These are phyloP conservation scores for Hibiscus tridactylites DNA, from an alignment of 345 rosid species.

Conservation along the genomic window DNA sequence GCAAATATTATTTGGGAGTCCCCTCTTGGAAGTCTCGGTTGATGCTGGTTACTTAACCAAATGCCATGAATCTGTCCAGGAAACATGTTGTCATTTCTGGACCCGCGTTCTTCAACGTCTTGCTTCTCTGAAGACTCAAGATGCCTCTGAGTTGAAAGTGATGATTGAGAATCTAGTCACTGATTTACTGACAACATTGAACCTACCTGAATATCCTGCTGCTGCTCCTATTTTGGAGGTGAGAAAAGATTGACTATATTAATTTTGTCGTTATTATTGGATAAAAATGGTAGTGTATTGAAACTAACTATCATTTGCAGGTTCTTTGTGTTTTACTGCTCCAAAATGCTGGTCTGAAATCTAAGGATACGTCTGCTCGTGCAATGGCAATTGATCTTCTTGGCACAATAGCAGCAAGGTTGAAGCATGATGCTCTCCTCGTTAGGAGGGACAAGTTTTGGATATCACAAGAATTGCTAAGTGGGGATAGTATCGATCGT, in stretches of 20 bases:
- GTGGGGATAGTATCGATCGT: conserved; percentile 34
- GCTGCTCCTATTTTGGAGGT: conserved; percentile 95
- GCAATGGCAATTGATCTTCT: conserved; percentile 93
- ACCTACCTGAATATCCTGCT: conserved; percentile 94
- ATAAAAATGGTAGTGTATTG: neutral
- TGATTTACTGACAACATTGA: conserved; percentile 82
- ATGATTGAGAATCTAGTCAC: conserved; percentile 86
- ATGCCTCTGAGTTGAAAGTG: conserved; percentile 84
- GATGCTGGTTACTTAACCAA: conserved; percentile 61
- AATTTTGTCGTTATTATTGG: conserved; percentile 1
- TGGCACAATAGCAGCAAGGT: conserved; percentile 85
- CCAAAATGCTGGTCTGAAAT: conserved; percentile 93
- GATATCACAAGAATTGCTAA: conserved; percentile 48
- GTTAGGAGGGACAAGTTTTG: conserved; percentile 52
- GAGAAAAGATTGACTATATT: conserved; percentile 14
- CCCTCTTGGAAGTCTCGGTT: conserved; percentile 52
- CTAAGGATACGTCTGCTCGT: conserved; percentile 82
- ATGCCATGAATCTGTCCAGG: conserved; percentile 80
- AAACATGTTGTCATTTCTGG: conserved; percentile 96
- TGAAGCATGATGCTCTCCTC: conserved; percentile 75
- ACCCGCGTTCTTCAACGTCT: conserved; percentile 91
- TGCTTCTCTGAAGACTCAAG: conserved; percentile 76
- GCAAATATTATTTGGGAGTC: conserved; percentile 47
- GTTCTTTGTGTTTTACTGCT: conserved; percentile 93
- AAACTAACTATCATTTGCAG: conserved; percentile 42